Evolutionary conservation across 2,329 filamentous ascomycete species (phyloP), one percentile per base, ranked within the genome.

Genomic region (Emmonsiellopsis sp.): DNA sequence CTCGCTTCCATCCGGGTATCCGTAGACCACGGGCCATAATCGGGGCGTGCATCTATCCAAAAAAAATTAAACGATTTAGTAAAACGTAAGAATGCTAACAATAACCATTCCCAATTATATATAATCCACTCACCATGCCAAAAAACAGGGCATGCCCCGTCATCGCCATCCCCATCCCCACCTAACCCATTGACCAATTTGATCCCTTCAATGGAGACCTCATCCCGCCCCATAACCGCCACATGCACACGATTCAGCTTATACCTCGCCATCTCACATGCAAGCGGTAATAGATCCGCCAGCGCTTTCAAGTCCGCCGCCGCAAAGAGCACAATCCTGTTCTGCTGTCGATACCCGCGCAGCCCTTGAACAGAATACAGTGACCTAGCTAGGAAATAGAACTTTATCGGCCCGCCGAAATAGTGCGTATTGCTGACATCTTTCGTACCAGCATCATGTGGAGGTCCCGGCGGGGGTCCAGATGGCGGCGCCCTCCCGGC

Each of bases 261-360:
- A 68, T 83, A 79, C 20, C 69, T 68, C 6, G 84, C 84, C 91
- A 96, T 96, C 62, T 88, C 81, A 68, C 93, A 97, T 5, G 91
- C 89, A 65, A 95, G 76, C 0, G 90, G 89, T 34, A 95, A 73
- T 51, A 96, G 67, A 34, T 80, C 79, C 0, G 87, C 79, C 13
- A 84, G 82, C 64, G 88, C 93, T 66, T 80, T 80, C 50, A 94
- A 70, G 56, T 79, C 90, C 0, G 87, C 84, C 3, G 87, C 84
- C 4, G 84, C 85, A 65, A 95, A 95, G 2, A 96, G 69, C 13
- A 95, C 79, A 62, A 90, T 90, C 50, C 79, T 79, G 63, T 87
- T 88, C 38, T 71, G 65, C 34, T 65, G 57, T 51, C 73, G 72
- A 48, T 70, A 68, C 4, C 83, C 83, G 30, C 73, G 72, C 0